Conservation (phyloP, 1,284 basidiomycete genomes). For the Sporisorium reilianum region DNA sequence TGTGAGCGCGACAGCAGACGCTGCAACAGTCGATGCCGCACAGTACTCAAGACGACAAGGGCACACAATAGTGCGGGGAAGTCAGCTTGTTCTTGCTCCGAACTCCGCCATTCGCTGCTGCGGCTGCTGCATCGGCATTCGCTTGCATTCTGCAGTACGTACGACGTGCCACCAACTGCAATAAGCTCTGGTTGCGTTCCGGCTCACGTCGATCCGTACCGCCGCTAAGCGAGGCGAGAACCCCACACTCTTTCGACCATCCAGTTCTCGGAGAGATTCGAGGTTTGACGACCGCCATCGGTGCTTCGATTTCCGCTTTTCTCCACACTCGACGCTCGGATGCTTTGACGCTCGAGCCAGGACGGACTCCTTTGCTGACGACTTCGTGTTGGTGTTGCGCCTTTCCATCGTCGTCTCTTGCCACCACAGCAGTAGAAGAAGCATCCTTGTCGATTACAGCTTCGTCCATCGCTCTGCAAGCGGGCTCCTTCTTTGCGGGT, state of each 20-base stretch:
- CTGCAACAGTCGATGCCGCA: too few relatives aligned
- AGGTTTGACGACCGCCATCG: neutral
- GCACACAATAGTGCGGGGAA: too few relatives aligned
- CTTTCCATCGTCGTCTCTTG: neutral
- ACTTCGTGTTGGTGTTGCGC: neutral
- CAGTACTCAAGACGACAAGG: too few relatives aligned
- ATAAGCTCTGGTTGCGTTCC: too few relatives aligned
- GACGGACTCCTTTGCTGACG: neutral
- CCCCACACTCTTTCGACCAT: constrained; percentile 7
- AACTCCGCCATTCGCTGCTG: neutral
- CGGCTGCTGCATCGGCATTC: constrained; percentile 10
- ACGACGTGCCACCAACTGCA: too few relatives aligned
- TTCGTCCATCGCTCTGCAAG: neutral
- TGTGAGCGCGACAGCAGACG: too few relatives aligned
- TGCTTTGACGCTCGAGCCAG: too few relatives aligned
- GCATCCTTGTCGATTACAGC: neutral
- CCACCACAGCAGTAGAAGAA: neutral
- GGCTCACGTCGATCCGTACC: constrained; percentile 24
- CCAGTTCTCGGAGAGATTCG: constrained; percentile 37
- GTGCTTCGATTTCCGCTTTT: neutral
- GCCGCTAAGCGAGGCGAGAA: constrained; percentile 5
- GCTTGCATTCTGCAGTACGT: constrained; percentile 2
- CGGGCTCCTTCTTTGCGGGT: too few relatives aligned
- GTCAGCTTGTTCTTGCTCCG: too few relatives aligned
- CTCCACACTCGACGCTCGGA: constrained; percentile 7